These are phyloP conservation scores for Avena insularis DNA, from an alignment of 176 grass and related monocot species.

Conservation along the genomic window DNA sequence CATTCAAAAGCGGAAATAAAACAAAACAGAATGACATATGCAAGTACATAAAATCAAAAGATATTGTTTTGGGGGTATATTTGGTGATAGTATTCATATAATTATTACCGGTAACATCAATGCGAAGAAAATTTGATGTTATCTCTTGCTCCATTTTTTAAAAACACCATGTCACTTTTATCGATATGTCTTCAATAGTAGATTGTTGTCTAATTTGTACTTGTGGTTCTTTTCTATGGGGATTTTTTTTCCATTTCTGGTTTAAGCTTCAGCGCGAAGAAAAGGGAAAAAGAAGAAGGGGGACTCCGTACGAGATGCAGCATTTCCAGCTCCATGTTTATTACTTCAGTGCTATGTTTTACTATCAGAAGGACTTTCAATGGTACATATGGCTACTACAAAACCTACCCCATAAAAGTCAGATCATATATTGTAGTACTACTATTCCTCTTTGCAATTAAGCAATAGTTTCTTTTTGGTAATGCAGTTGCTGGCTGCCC, in stretches of 20 bases:
- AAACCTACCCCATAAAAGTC: not conserved
- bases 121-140: slow-evolving; percentile 8
- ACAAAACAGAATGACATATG: not conserved
- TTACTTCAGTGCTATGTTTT: slow-evolving; percentile 91
- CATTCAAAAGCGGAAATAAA: slow-evolving; percentile 25
- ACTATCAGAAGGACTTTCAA: slow-evolving; percentile 91
- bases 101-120: not conserved
- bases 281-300: slow-evolving; percentile 96
- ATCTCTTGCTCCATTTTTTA: not conserved
- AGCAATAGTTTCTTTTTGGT: slow-evolving; percentile 29
- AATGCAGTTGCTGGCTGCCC: slow-evolving; percentile 75
- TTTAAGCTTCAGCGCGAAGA: slow-evolving; percentile 63
- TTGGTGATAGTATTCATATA: not conserved
- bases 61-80: not conserved
- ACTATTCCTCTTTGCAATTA: slow-evolving; percentile 26
- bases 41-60: slow-evolving; percentile 23
- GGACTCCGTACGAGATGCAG: slow-evolving; percentile 62
- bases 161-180: slow-evolving; percentile 3
- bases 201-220: slow-evolving; percentile 8
- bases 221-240: not conserved
- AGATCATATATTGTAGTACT: slow-evolving; percentile 5
- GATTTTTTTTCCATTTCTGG: slow-evolving; percentile 11
- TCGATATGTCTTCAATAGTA: slow-evolving; percentile 33
- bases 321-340: slow-evolving; percentile 72
- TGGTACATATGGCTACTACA: slow-evolving; percentile 57